A percentile compares a stretch with the other conserved stretches of the same genome.
These are phyloP conservation scores for Wallacemonas collosoma DNA, from an alignment of 208 protist genomes.

Conservation along the genomic window DNA sequence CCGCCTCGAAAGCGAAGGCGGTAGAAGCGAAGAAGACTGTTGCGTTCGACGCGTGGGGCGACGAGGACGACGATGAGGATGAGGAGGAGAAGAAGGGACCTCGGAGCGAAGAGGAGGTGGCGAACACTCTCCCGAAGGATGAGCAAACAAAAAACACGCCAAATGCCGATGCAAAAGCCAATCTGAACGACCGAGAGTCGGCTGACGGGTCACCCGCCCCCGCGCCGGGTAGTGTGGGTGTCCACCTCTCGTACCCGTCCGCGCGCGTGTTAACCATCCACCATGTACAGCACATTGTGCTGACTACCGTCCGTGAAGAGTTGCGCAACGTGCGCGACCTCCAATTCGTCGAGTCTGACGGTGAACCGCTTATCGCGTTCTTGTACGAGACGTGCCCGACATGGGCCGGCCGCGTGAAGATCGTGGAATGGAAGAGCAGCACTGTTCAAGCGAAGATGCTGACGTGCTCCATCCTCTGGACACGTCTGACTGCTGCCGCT, in stretches of 20 bases:
- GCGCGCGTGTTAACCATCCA: neutral
- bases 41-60: constrained; percentile 75
- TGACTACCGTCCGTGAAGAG: constrained; percentile 43
- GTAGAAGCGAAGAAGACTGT: constrained; percentile 29
- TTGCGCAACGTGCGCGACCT: constrained; percentile 87
- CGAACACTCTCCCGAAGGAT: neutral
- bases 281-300: constrained; percentile 23
- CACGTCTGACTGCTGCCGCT: constrained; percentile 50
- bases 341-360: constrained; percentile 78
- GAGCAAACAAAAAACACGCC: too few species aligned
- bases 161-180: too few species aligned
- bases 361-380: constrained; percentile 80
- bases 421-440: constrained; percentile 79
- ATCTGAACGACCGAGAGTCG: neutral
- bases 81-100: constrained; percentile 12
- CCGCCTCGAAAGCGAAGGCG: neutral
- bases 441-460: constrained; percentile 82
- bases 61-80: constrained; percentile 80
- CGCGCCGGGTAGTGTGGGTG: neutral
- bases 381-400: constrained; percentile 77
- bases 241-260: neutral
- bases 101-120: neutral
- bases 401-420: constrained; percentile 84
- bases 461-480: constrained; percentile 77
- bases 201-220: neutral